These are phyloP conservation scores for Chlorella sorokiniana DNA, from an alignment of 139 green algal species.

Conservation along the genomic window DNA sequence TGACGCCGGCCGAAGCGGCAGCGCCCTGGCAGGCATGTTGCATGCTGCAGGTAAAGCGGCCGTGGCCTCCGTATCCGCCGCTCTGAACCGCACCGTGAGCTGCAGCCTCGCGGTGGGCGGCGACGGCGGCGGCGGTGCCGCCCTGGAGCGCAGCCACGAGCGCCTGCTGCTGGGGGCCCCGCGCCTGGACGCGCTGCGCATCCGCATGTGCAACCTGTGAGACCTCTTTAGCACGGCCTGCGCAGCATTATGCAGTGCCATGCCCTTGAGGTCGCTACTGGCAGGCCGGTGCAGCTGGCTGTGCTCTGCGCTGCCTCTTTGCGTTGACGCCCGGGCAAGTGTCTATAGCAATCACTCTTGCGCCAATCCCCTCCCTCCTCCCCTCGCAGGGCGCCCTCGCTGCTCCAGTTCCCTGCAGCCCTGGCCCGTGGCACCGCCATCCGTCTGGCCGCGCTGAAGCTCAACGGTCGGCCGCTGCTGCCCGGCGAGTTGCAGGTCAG, in stretches of 20 bases:
- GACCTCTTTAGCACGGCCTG: neutral
- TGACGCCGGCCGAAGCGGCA: neutral
- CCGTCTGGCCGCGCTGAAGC: neutral
- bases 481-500: neutral
- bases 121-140: neutral
- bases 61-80: neutral
- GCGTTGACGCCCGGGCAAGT: too few relatives aligned
- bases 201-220: conserved; percentile 36
- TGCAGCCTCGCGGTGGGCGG: neutral
- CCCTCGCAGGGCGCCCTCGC: conserved; percentile 3
- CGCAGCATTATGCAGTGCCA: neutral
- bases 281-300: too few relatives aligned
- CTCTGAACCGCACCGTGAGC: neutral
- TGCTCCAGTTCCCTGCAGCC: conserved; percentile 10
- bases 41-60: conserved; percentile 4
- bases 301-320: neutral
- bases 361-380: neutral
- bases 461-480: conserved; percentile 27
- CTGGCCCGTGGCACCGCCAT: neutral
- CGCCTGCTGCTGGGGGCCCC: neutral
- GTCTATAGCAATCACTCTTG: neutral
- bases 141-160: neutral
- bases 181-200: conserved; percentile 8
- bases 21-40: neutral
- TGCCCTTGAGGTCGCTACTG: neutral